phyloP scores from a whole-genome alignment of 257 asterid species.

The Salvia rosmarinus region DNA sequence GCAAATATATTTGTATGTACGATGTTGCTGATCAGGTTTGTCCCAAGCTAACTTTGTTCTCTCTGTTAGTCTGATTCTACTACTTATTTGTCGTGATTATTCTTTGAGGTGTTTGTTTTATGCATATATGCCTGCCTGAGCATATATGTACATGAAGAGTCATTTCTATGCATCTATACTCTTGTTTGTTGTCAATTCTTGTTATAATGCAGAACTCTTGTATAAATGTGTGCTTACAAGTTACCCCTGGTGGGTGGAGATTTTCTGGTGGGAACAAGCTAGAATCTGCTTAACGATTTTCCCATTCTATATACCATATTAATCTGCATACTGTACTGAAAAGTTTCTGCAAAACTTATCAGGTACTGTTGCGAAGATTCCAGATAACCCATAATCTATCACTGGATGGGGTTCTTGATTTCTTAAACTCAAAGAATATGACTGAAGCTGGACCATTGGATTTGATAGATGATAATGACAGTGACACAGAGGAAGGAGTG shows the following conservation, averaged over 20 bases:
- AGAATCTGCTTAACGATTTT: slow-evolving; percentile 1
- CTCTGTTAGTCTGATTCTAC: slow-evolving; percentile 9
- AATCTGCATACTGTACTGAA: slow-evolving; percentile 8
- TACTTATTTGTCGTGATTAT: not conserved
- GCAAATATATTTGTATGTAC: slow-evolving; percentile 94
- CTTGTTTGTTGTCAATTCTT: not conserved
- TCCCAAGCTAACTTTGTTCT: slow-evolving; percentile 9
- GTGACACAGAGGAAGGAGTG: slow-evolving; percentile 89
- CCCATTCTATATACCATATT: slow-evolving; percentile 1
- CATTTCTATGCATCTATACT: not conserved
- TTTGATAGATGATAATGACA: slow-evolving; percentile 79
- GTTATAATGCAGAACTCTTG: not conserved
- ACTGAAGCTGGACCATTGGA: slow-evolving; percentile 92
- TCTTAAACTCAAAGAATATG: slow-evolving; percentile 93
- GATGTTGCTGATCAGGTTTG: slow-evolving; percentile 97
- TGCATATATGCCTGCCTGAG: too few relatives aligned
- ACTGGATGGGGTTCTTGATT: slow-evolving; percentile 90
- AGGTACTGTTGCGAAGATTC: slow-evolving; percentile 90
- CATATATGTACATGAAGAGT: not conserved
- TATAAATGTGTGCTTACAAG: not conserved
- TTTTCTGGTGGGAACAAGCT: not conserved
- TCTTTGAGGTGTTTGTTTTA: not conserved
- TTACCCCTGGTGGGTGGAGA: not conserved
- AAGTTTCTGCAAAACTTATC: slow-evolving; percentile 29
- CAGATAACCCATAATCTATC: slow-evolving; percentile 86